Evolutionary conservation across 2,329 filamentous ascomycete genomes (phyloP).

Genomic region (Sporothrix sp.): DNA sequence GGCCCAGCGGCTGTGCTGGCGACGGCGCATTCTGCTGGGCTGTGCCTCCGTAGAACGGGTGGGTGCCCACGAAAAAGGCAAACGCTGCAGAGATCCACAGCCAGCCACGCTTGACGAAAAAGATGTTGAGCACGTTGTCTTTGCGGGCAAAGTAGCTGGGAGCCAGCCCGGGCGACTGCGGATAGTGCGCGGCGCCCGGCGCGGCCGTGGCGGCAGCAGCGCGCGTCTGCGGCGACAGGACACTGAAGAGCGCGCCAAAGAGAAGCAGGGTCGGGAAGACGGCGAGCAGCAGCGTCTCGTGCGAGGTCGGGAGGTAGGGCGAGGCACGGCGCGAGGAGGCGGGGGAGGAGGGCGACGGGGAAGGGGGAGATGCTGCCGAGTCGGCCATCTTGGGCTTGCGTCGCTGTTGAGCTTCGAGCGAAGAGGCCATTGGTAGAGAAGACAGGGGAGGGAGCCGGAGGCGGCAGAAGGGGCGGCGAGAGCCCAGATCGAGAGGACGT

Average conservation of each 20-base stretch:
- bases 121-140: conserved; percentile 79
- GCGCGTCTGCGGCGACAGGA: conserved; percentile 63
- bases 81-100: conserved; percentile 77
- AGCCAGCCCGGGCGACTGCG: conserved; percentile 33
- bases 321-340: neutral
- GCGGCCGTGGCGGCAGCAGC: conserved; percentile 51
- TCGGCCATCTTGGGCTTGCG: conserved; percentile 13
- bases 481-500: neutral
- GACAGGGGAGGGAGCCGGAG: neutral
- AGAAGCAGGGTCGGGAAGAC: conserved; percentile 70
- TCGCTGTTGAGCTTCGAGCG: conserved; percentile 4
- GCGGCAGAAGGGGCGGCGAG: too few relatives aligned
- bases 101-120: conserved; percentile 96
- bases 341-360: neutral
- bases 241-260: conserved; percentile 71
- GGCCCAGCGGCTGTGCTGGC: conserved; percentile 6
- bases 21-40: too few relatives aligned
- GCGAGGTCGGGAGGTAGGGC: conserved; percentile 54
- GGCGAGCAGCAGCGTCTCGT: conserved; percentile 54
- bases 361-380: neutral
- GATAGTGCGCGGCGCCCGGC: conserved; percentile 26
- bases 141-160: conserved; percentile 92
- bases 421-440: conserved; percentile 3
- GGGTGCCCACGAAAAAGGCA: conserved; percentile 55
- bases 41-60: conserved; percentile 50